Evolutionary conservation across 2,329 filamentous ascomycete species (phyloP), one percentile per base, ranked within the genome.

Genomic region (Epichloe brachyelytri): DNA sequence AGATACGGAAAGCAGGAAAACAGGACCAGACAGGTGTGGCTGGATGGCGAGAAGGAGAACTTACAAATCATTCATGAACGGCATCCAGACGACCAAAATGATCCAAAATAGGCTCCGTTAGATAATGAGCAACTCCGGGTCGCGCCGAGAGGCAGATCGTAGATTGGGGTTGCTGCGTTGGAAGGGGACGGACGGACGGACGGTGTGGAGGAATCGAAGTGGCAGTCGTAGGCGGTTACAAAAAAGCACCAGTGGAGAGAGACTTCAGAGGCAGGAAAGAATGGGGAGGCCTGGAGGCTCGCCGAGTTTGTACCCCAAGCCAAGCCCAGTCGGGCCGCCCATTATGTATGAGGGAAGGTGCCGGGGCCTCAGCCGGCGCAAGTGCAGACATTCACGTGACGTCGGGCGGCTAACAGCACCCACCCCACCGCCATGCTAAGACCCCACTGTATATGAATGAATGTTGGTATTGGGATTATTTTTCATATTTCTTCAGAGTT

Each of bases 21-120:
- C 62, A 45, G 17, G 38, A 41, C 38, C 43, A 39, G 36, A 38
- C 43, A 39, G n/a, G 20, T 37, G 20, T 46, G 34, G 26, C 12
- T n/a, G 12, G 19, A 44, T 14, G 26, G 43, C 51, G 56, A 61
- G 58, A 49, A 53, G 46, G 56, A 57, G 53, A 54, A 76, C 73
- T 72, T 68, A 76, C 73, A 70, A 72, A 67, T 73, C 71, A 76
- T 74, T 64, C 71, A 73, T 64, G 60, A 64, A 69, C 62, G 63
- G 63, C 63, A 60, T 59, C 61, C 64, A 69, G 65, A 65, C 64
- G 68, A 62, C 62, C 60, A 53, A 52, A 48, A 53, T 54, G 58
- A 61, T 61, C 49, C 57, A 56, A 54, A 58, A 53, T 51, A 26
- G 52, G 55, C 53, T 56, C 33, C 40, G 14, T 26, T 7, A 46